These are phyloP conservation scores for Golubevia pallescens DNA, from an alignment of 1,284 basidiomycete genomes.

Conservation along the genomic window DNA sequence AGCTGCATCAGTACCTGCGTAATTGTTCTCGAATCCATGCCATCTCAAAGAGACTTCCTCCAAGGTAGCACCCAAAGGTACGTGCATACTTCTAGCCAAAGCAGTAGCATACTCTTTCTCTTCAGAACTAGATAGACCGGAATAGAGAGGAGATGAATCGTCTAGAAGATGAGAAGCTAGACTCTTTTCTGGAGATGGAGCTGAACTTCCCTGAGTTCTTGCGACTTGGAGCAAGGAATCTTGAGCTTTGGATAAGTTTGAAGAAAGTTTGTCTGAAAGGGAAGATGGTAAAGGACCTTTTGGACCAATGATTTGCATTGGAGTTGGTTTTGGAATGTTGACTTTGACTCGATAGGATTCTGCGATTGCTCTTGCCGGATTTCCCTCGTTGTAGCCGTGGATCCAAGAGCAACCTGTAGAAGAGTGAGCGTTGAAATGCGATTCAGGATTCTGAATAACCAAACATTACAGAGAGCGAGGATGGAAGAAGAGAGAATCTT, in stretches of 20 bases:
- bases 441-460: not conserved
- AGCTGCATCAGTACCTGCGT: conserved; percentile 67
- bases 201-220: conserved; percentile 19
- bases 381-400: conserved; percentile 45
- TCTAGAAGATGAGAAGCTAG: conserved; percentile 64
- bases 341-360: conserved; percentile 24
- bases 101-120: conserved; percentile 47
- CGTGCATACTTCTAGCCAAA: conserved; percentile 67
- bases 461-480: no score
- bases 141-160: conserved; percentile 52
- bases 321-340: conserved; percentile 21
- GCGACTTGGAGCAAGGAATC: conserved; percentile 20
- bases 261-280: conserved; percentile 24
- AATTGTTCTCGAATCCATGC: conserved; percentile 65
- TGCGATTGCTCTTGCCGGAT: conserved; percentile 29
- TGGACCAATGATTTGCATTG: conserved; percentile 29
- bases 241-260: conserved; percentile 31
- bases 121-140: conserved; percentile 1
- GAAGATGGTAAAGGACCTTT: conserved; percentile 21
- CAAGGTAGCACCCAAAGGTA: conserved; percentile 67
- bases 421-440: no score
- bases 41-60: conserved; percentile 65
- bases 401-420: conserved; percentile 49
- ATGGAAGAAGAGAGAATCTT: no score
- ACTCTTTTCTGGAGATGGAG: conserved; percentile 32